Base-by-base conservation (phyloP, 768 basidiomycete genomes). In the Glaciozyma antarctica region DNA sequence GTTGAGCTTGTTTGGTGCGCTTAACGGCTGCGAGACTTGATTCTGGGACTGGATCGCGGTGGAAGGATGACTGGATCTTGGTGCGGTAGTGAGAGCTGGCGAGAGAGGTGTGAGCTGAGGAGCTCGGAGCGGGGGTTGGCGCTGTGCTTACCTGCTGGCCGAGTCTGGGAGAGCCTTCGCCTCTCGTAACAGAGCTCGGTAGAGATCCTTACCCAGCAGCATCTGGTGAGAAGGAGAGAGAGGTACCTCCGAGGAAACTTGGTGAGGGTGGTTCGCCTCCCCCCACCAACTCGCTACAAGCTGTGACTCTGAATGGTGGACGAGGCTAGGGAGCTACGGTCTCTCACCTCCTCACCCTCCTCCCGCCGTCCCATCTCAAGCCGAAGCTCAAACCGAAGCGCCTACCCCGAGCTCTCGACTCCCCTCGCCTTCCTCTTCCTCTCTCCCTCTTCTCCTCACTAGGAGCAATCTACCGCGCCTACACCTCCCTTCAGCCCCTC, bases 181-280 rank as follows among this genome's bases (percentile, higher is more conserved):
- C 43, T 69, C 68, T 13, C 44, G 41, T 4, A 69, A 28, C 3
- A 69, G 62, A 6, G 26, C 24, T 3, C 68, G 41, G 49, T 69
- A 69, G 15, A 69, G 56, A 3, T 48, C 38, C 13, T 28, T 55
- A 5, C 68, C 68, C 12, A 69, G 60, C 10, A 69, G 47, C 53
- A 61, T 61, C 12, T 3, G 5, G 24, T 0, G 43, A 19, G 22
- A n/a, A 44, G 32, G 43, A 32, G 19, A 54, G 34, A 22, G 28
- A n/a, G n/a, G n/a, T n/a, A n/a, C n/a, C n/a, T n/a, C n/a, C n/a
- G n/a, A n/a, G n/a, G n/a, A n/a, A n/a, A n/a, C n/a, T n/a, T n/a
- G n/a, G n/a, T n/a, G n/a, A n/a, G n/a, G n/a, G n/a, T n/a, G 2
- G 10, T 41, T 41, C 38, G 13, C 2, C 38, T 41, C 38, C 38